Conservation (phyloP, 2,329 filamentous ascomycete genomes). For the Chalaropsis ovoidea region DNA sequence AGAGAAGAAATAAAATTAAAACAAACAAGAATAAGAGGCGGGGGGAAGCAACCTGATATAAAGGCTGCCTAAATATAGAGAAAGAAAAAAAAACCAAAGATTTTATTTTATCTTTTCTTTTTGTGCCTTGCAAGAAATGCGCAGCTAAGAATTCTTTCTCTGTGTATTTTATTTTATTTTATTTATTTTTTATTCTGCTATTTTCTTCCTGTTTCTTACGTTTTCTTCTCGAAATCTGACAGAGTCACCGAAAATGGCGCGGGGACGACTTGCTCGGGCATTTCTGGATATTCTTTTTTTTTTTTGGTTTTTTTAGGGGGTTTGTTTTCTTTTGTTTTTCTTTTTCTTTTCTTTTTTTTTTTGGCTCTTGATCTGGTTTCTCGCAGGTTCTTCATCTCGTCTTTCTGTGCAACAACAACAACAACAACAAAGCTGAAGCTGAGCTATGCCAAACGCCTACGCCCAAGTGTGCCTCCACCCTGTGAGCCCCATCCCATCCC, state of each 20-base stretch:
- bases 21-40: constrained; percentile 1
- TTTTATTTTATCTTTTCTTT: background rate
- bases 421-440: too few species aligned
- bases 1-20: background rate
- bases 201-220: constrained; percentile 1
- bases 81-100: background rate
- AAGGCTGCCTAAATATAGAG: background rate
- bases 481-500: background rate
- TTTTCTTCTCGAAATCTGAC: constrained; percentile 7
- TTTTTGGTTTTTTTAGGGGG: background rate
- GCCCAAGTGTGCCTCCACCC: background rate
- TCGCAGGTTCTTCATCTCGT: too few species aligned
- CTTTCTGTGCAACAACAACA: too few species aligned
- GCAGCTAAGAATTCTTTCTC: background rate
- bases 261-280: background rate
- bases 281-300: background rate
- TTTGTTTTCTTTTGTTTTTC: too few species aligned
- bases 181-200: background rate
- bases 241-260: background rate
- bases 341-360: background rate
- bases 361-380: background rate
- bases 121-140: background rate
- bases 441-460: background rate
- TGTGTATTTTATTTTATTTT: background rate
- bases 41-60: background rate